Percentiles rank a stretch among this genome's conserved stretches.
These are phyloP conservation scores for Clitopilus hobsonii DNA, from an alignment of 768 basidiomycete species.

Conservation along the genomic window DNA sequence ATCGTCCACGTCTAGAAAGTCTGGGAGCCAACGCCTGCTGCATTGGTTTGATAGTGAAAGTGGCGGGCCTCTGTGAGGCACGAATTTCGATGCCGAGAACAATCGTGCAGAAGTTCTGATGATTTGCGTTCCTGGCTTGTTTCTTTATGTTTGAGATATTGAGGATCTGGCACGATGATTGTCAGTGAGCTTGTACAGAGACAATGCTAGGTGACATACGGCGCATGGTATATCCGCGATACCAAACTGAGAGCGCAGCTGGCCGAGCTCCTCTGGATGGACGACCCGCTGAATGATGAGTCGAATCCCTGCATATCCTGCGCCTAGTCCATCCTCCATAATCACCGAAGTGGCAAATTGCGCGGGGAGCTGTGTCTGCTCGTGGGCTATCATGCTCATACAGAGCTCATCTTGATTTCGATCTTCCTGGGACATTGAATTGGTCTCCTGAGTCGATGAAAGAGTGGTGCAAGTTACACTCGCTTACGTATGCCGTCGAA, in stretches of 20 bases:
- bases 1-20: too few species aligned
- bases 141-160: neutral
- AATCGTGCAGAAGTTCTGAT: neutral
- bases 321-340: neutral
- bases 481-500: too few species aligned
- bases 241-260: neutral
- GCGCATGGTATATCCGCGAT: too few species aligned
- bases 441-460: too few species aligned
- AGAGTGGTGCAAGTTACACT: too few species aligned
- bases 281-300: neutral
- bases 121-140: neutral
- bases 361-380: neutral
- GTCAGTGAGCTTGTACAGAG: too few species aligned
- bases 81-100: neutral
- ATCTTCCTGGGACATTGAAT: too few species aligned
- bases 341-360: neutral
- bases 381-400: neutral
- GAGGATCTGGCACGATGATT: too few species aligned
- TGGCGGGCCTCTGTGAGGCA: neutral
- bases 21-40: too few species aligned
- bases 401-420: neutral
- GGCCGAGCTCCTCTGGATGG: neutral
- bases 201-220: too few species aligned
- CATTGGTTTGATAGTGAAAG: too few species aligned
- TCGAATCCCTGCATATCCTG: neutral